A percentile compares a stretch with the other conserved stretches of the same genome.
Conservation (phyloP, 306 rosid species). For the Dryas alaskensis region DNA sequence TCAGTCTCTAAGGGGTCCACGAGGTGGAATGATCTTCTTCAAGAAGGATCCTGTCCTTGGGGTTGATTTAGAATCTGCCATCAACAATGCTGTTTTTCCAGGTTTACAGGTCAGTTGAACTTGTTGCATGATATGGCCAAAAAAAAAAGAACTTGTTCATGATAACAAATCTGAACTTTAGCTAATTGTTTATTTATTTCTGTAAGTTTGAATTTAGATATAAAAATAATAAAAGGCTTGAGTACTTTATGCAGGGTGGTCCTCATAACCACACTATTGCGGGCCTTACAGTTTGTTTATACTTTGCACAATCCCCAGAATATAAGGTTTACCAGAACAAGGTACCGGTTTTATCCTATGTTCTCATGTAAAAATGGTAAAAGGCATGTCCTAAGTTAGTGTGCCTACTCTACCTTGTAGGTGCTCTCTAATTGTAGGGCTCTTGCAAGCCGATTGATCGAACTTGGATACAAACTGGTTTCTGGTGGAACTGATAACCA, state of each 20-base stretch:
- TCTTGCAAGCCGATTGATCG: constrained; percentile 62
- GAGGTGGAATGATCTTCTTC: constrained; percentile 99
- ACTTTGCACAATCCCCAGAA: constrained; percentile 69
- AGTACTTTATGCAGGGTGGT: constrained; percentile 68
- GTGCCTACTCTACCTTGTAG: constrained; percentile 36
- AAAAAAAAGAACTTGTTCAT: too few species aligned
- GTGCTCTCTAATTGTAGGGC: constrained; percentile 87
- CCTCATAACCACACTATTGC: constrained; percentile 98
- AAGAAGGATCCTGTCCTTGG: constrained; percentile 77
- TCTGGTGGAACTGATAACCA: constrained; percentile 98
- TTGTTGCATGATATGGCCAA: neutral
- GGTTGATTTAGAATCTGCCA: constrained; percentile 76
- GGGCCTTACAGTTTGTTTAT: constrained; percentile 87
- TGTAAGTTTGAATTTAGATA: neutral
- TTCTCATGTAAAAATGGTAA: constrained; percentile 9
- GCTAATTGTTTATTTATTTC: neutral
- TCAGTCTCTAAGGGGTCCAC: constrained; percentile 92
- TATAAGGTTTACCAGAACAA: constrained; percentile 78
- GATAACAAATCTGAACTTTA: neutral
- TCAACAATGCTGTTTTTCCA: constrained; percentile 90
- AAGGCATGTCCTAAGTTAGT: constrained; percentile 20
- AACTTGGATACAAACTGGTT: constrained; percentile 76
- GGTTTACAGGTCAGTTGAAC: constrained; percentile 74
- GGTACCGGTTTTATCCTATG: constrained; percentile 37
- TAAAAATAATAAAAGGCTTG: neutral